Evolutionary conservation across 2,329 filamentous ascomycete species (phyloP), one percentile per base, ranked within the genome.

Genomic region (Fusarium piperis): DNA sequence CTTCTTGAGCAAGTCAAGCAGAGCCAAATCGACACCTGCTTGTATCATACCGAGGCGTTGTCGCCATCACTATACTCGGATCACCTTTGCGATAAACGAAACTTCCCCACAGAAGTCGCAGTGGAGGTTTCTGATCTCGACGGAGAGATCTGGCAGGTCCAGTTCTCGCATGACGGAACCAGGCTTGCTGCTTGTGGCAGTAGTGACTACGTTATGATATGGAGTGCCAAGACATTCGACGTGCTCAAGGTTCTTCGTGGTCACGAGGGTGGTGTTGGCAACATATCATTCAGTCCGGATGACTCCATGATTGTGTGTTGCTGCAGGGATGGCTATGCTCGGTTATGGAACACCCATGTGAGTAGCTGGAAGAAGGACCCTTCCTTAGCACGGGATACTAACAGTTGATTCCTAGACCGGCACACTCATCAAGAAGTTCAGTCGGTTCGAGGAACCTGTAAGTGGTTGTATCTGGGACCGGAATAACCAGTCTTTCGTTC

Each of bases 231-330:
- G 3, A 88, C 88, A 1, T 97, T 95, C 78, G 83, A 88, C 16
- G 83, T 93, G 9, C 76, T 93, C 4, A 87, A 90, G 62, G 86
- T 81, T 51, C 83, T 97, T 11, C 83, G 84, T 6, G 90, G 91
- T 5, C 93, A 97, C 74, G 86, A 89, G 2, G 84, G 83, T 3
- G 92, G 93, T 1, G 91, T 98, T 13, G 91, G 93, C 20, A 94
- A 95, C 76, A 83, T 97, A 5, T 87, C 93, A 2, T 99, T 96
- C 94, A 98, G 95, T 78, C 96, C 95, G 6, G 94, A 99, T 80
- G 94, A 97, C 81, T 88, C 88, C 1, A 93, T 93, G 82, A 86
- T 99, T 35, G 90, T 98, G 39, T 95, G 92, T 16, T 98, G 95
- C 79, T 93, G 90, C 16, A 87, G 90, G 72, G 93, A 97, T 77